These are phyloP conservation scores for Cytospora mali DNA, from an alignment of 2,329 filamentous ascomycete species.

Conservation along the genomic window DNA sequence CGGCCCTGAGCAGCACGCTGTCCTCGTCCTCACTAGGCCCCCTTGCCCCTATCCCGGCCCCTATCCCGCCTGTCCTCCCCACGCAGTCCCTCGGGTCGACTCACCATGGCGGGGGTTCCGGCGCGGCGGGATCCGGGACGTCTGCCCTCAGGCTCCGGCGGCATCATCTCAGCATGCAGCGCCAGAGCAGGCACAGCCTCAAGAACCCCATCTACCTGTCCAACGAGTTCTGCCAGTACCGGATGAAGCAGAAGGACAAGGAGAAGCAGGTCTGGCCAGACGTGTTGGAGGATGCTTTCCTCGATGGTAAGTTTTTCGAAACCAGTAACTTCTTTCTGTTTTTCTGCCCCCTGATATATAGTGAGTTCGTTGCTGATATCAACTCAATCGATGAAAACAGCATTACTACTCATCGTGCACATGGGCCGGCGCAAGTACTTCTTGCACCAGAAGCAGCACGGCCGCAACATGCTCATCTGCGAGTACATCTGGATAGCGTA, in stretches of 20 bases:
- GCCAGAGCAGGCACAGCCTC: slow-evolving; percentile 39
- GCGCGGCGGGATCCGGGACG: slow-evolving; percentile 8
- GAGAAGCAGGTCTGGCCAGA: slow-evolving; percentile 64
- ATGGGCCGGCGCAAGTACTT: slow-evolving; percentile 70
- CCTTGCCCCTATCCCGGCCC: slow-evolving; percentile 44
- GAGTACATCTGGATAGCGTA: slow-evolving; percentile 66
- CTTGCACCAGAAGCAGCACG: slow-evolving; percentile 64
- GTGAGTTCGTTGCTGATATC: background rate
- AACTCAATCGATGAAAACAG: slow-evolving; percentile 42
- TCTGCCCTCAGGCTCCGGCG: slow-evolving; percentile 35
- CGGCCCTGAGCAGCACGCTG: slow-evolving; percentile 20
- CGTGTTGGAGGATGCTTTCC: slow-evolving; percentile 66
- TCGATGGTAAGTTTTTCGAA: slow-evolving; percentile 62
- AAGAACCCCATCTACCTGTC: slow-evolving; percentile 65
- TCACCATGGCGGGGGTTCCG: background rate
- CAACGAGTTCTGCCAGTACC: slow-evolving; percentile 66
- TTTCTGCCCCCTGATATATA: background rate
- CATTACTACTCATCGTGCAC: slow-evolving; percentile 65
- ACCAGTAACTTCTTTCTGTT: too few relatives aligned
- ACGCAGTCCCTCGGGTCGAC: slow-evolving; percentile 55
- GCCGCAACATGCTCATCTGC: slow-evolving; percentile 71
- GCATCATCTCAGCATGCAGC: slow-evolving; percentile 36
- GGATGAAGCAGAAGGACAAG: slow-evolving; percentile 66
- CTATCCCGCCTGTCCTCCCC: slow-evolving; percentile 50
- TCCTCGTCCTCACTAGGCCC: background rate